Base-by-base conservation (phyloP, 129 eudicot genomes). In the Smallanthus sonchifolius region DNA sequence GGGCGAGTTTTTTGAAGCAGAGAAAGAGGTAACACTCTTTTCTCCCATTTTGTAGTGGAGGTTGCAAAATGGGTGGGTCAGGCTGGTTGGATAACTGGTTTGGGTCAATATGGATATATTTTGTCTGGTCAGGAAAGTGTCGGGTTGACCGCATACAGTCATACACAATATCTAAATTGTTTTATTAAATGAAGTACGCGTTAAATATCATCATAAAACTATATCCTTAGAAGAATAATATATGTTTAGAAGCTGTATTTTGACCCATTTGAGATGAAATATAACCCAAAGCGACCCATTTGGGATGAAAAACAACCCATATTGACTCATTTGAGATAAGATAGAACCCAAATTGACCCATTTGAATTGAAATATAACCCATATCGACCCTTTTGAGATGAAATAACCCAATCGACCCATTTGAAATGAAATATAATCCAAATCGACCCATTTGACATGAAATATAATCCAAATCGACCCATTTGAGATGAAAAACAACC, bases 1-100 rank as follows among this genome's bases (percentile, higher is more conserved):
- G 32, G 88, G 81, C n/a, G 91, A 86, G 68, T 89, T 89, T 78
- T 89, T 86, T 68, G 89, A 86, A 77, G 84, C 88, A 6, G 91
- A 86, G 34, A 86, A 86, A 69, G 82, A 82, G 88, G 95, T 86
- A 49, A 15, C 48, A 34, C 17, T 51, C 16, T 44, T 2, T 30
- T 3, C 3, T 70, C 35, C 7, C 48, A 35, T 28, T 38, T 54
- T 15, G 11, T 15, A 9, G 38, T 52, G 9, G 19, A 34, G 2
- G 20, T 7, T 24, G 19, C 66, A 11, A 2, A 34, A 13, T 4
- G 39, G 66, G 19, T 32, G 16, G 66, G 39, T 13, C 4, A 1
- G 19, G 66, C 66, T 60, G 40, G 39, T 60, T 60, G 15, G 40
- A 10, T 60, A 60, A 30, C 40, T 60, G 19, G 65, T 4, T 30